These are phyloP conservation scores for Pythium sukuiense DNA, from an alignment of 352 stramenopile species.

Conservation along the genomic window DNA sequence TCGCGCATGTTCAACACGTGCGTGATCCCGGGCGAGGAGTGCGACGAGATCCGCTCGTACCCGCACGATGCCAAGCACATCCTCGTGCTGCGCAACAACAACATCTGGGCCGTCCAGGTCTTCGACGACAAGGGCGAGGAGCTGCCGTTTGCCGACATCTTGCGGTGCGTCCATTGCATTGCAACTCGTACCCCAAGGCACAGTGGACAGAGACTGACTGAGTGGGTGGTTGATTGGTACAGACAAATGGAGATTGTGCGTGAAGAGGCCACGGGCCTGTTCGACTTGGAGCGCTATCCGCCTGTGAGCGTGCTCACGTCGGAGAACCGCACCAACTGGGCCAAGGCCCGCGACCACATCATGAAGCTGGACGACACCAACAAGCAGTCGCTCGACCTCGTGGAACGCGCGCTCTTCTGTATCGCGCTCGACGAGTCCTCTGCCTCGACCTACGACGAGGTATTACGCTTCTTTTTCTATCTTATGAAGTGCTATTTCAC, in stretches of 20 bases:
- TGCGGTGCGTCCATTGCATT: constrained; percentile 38
- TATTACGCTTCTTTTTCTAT: constrained; percentile 3
- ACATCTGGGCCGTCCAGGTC: constrained; percentile 85
- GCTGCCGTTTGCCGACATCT: constrained; percentile 70
- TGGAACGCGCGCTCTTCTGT: constrained; percentile 93
- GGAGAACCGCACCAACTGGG: constrained; percentile 94
- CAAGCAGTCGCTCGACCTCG: constrained; percentile 89
- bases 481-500: too few species aligned
- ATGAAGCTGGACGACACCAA: constrained; percentile 85
- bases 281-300: constrained; percentile 84
- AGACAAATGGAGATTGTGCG: constrained; percentile 82
- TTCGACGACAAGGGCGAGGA: constrained; percentile 72
- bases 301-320: constrained; percentile 94
- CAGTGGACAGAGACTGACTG: background rate
- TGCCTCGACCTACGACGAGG: constrained; percentile 77
- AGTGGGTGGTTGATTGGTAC: background rate
- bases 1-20: constrained; percentile 97
- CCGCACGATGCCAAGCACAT: constrained; percentile 92
- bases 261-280: constrained; percentile 83
- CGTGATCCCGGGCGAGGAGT: constrained; percentile 91
- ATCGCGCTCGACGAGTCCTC: constrained; percentile 92
- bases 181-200: background rate
- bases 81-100: constrained; percentile 91
- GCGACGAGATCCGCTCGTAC: constrained; percentile 86
- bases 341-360: constrained; percentile 86